Conservation (phyloP, 1,139 yeast genomes). For the Arxiozyma heterogenica region DNA sequence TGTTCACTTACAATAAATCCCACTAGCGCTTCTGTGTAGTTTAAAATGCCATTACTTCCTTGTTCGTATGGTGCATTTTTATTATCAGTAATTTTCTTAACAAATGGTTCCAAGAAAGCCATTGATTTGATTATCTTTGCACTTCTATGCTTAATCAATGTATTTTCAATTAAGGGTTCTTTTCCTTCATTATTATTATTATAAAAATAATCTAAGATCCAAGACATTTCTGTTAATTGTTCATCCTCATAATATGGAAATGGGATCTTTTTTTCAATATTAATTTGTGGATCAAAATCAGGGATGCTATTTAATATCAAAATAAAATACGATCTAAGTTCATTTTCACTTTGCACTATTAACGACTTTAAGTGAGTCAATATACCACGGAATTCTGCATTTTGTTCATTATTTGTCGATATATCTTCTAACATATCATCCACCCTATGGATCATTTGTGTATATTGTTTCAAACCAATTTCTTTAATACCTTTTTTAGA, state of each 20-base stretch:
- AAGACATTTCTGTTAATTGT: conserved; percentile 34
- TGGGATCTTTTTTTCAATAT: conserved; percentile 32
- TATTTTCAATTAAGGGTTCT: conserved; percentile 34
- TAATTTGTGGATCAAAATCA: conserved; percentile 36
- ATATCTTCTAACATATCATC: conserved; percentile 34
- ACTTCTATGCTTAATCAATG: conserved; percentile 42
- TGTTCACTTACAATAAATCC: conserved; percentile 43
- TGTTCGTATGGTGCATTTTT: conserved; percentile 47
- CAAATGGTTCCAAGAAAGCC: conserved; percentile 39
- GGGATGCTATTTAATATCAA: conserved; percentile 24
- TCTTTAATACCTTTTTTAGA: conserved; percentile 28
- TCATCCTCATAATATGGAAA: conserved; percentile 35
- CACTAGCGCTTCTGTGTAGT: conserved; percentile 46
- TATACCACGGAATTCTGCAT: conserved; percentile 34
- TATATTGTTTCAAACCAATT: conserved; percentile 31
- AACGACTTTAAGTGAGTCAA: conserved; percentile 30
- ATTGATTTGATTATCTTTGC: conserved; percentile 37
- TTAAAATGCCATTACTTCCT: conserved; percentile 51
- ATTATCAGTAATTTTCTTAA: conserved; percentile 36
- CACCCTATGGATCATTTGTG: conserved; percentile 34
- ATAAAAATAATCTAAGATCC: conserved; percentile 41
- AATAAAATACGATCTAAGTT: conserved; percentile 32
- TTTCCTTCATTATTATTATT: conserved; percentile 22
- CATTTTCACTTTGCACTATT: conserved; percentile 28
- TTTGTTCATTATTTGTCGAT: conserved; percentile 25